These are phyloP conservation scores for Candida maris DNA, from an alignment of 805 yeast genomes.

Conservation along the genomic window DNA sequence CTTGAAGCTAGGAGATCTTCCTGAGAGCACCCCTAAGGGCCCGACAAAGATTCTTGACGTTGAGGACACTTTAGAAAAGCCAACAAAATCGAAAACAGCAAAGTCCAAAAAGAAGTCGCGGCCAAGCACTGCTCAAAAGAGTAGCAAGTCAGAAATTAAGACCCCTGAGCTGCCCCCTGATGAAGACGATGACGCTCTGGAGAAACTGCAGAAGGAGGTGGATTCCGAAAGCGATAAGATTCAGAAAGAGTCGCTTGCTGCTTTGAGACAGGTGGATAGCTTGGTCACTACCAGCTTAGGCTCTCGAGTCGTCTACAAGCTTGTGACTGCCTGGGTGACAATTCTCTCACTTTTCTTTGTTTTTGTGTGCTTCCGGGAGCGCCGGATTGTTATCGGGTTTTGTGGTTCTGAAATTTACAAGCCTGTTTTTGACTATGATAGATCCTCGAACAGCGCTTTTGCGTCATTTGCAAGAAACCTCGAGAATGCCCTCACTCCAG, in stretches of 20 bases:
- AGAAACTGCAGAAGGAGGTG: conserved; percentile 20
- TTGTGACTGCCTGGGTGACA: conserved; percentile 14
- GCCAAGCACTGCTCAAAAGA: background rate
- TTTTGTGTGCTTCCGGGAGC: conserved; percentile 42
- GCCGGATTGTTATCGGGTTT: conserved; percentile 62
- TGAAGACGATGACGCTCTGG: conserved; percentile 19
- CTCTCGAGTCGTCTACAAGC: conserved; percentile 6
- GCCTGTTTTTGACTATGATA: conserved; percentile 28
- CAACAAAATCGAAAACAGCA: conserved; percentile 6
- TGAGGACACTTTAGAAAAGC: background rate
- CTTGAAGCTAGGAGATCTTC: conserved; percentile 6
- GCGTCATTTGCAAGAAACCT: conserved; percentile 30
- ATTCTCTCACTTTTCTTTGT: conserved; percentile 10
- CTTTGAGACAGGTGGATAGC: conserved; percentile 11
- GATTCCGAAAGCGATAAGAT: conserved; percentile 20
- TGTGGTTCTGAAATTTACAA: conserved; percentile 62
- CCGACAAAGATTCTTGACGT: conserved; percentile 9
- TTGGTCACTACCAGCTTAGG: conserved; percentile 5
- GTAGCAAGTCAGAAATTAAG: conserved; percentile 4
- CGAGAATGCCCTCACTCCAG: conserved; percentile 53
- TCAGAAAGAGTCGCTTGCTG: conserved; percentile 24
- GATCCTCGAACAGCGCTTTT: conserved; percentile 7
- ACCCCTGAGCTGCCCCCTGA: conserved; percentile 22
- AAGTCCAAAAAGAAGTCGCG: conserved; percentile 4
- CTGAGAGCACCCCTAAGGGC: conserved; percentile 6